Base-by-base conservation (phyloP, 2,329 filamentous ascomycete genomes). In the Colletotrichum shisoi region DNA sequence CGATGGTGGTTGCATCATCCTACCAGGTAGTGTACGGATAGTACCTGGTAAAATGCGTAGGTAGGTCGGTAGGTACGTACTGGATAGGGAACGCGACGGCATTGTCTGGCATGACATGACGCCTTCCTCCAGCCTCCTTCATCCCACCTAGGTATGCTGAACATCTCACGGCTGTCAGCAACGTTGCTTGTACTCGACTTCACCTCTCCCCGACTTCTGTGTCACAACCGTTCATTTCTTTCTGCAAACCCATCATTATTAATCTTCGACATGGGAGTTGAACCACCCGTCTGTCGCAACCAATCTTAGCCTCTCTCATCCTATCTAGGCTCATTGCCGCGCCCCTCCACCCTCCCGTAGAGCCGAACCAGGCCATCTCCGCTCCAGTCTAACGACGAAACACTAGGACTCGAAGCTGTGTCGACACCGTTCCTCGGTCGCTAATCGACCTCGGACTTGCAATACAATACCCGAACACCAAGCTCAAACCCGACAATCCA, bases 51-150 rank as follows among this genome's bases (percentile, higher is more conserved):
- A 5, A 5, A 27, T 27, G 24, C 24, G 24, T 9, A 34, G 8
- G 31, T 34, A 34, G 7, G 8, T 34, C 31, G 7, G 31, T 9
- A 34, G 31, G 31, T 3, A 34, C 31, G 31, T 34, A 34, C 7
- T 48, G 21, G 37, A 40, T 27, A 40, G 45, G 42, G 44, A 52
- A 13, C 12, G 37, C 7, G 48, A 13, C 37, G 45, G 4, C 57
- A 53, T 31, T 56, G 45, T 51, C 27, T 42, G 24, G 45, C 31
- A 48, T 51, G 64, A 42, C 42, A 64, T 67, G 64, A 67, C 64
- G 64, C 61, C 61, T 66, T 62, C 31, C 27, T 52, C 44, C 60
- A 63, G 48, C 53, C 61, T 37, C 42, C 51, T 42, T 44, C 45
- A 42, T 34, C 48, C 48, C 48, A 39, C 19, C 42, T 64, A 24